Evolutionary conservation across 495 filamentous ascomycete genomes (phyloP), one percentile per base, ranked within the genome.

Genomic region (Aspergillus sclerotioniger): DNA sequence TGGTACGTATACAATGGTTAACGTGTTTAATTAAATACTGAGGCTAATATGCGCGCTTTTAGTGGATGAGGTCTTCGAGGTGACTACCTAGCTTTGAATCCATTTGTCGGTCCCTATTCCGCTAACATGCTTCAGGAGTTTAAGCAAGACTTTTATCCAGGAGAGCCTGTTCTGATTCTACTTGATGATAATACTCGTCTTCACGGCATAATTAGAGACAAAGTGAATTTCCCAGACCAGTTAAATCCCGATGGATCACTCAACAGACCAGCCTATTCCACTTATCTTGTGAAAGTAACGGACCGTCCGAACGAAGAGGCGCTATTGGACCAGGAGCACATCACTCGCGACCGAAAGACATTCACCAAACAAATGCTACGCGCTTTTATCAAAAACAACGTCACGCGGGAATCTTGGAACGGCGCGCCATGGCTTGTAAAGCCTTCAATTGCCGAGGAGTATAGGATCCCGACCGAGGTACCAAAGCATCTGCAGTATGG

Each of bases 401-500:
- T 96, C 13, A 90, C 87, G 12, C 80, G 92, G 57, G 95, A 98
- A 63, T 82, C 92, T 0, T 98, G 93, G 93, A 90, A 83, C 44
- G 92, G 93, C 5, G 94, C 94, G 0, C 95, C 95, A 9, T 99
- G 94, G 94, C 70, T 96, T 35, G 92, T 98, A 19, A 98, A 96
- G 73, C 81, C 87, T 17, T 83, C 89, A 49, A 84, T 96, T 47
- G 95, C 95, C 1, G 84, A 86, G 31, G 79, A 86, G 60, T 96
- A 92, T 63, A 88, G 88, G 57, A 95, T 99, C 62, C 84, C 87
- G 51, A 92, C 84, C 8, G 85, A 88, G 54, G 83, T 99, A 33
- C 95, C 94, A 4, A 83, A 87, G 17, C 88, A 94, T 62, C 76
- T 97, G 6, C 88, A 86, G 49, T 88, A 92, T 67, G 88, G 91